phyloP scores from a whole-genome alignment of 2,329 filamentous ascomycete species.

The Aspergillus quadricinctus region DNA sequence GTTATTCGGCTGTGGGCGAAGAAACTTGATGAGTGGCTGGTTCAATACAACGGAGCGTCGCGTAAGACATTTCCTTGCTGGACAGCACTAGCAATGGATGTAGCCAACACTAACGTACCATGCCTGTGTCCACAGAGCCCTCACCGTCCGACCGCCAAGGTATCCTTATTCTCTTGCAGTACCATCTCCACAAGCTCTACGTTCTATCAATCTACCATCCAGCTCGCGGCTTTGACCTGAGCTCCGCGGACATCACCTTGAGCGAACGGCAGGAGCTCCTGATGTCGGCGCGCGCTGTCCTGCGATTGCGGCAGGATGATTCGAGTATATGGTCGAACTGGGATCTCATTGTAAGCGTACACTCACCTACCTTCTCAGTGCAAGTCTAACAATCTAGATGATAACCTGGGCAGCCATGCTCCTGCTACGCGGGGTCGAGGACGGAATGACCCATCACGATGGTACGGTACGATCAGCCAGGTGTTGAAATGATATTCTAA shows the following conservation, averaged over 20 bases:
- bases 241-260: slow-evolving; percentile 22
- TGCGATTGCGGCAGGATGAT: slow-evolving; percentile 25
- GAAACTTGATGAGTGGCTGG: slow-evolving; percentile 27
- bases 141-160: slow-evolving; percentile 26
- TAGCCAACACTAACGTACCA: not conserved
- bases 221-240: slow-evolving; percentile 25
- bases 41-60: slow-evolving; percentile 24
- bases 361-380: not conserved
- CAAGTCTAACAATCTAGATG: slow-evolving; percentile 16
- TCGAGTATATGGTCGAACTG: slow-evolving; percentile 30
- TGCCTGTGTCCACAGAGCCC: slow-evolving; percentile 13
- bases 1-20: slow-evolving; percentile 26
- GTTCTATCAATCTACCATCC: slow-evolving; percentile 29
- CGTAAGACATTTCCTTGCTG: slow-evolving; percentile 12
- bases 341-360: slow-evolving; percentile 23
- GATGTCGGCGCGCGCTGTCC: slow-evolving; percentile 26
- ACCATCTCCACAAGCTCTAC: slow-evolving; percentile 28
- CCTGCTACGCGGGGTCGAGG: slow-evolving; percentile 24
- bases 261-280: slow-evolving; percentile 25
- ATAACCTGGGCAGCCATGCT: slow-evolving; percentile 27
- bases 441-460: slow-evolving; percentile 26
- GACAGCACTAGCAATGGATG: not conserved
- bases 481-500: not conserved
- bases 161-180: slow-evolving; percentile 27
- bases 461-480: slow-evolving; percentile 18